Conservation (phyloP, 108 stramenopile species). For the Parietichytrium sp. region DNA sequence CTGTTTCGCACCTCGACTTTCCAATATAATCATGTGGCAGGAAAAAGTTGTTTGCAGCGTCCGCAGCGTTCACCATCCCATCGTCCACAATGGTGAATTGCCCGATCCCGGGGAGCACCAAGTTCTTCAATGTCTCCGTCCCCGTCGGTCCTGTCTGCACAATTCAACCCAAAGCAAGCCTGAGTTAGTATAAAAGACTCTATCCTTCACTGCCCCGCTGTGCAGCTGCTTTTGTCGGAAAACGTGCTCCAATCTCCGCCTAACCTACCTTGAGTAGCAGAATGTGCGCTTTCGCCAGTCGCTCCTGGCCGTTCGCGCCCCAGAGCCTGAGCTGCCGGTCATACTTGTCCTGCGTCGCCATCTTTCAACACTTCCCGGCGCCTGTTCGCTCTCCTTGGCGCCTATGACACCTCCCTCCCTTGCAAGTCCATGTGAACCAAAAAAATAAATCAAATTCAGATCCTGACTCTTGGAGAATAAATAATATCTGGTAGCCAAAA, state of each 20-base stretch:
- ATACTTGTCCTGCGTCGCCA: conserved; percentile 91
- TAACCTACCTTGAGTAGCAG: conserved; percentile 49
- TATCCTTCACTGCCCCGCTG: neutral
- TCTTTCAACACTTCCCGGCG: too few species aligned
- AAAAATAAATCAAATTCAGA: too few species aligned
- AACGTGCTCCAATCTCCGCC: neutral
- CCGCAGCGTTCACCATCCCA: conserved; percentile 47
- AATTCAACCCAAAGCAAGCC: neutral
- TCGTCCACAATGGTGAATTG: conserved; percentile 83
- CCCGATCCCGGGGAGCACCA: conserved; percentile 95
- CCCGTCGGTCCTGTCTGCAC: conserved; percentile 78
- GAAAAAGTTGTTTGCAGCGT: conserved; percentile 73
- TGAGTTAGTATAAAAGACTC: neutral
- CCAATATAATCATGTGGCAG: conserved; percentile 42
- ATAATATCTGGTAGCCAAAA: too few species aligned
- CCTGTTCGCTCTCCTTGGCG: too few species aligned
- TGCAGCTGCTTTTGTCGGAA: too few species aligned
- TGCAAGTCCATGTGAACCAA: too few species aligned
- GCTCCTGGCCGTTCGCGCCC: conserved; percentile 85
- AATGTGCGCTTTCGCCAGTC: conserved; percentile 65
- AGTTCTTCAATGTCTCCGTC: conserved; percentile 95
- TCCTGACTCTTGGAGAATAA: too few species aligned
- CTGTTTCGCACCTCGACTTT: neutral
- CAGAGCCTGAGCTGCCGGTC: conserved; percentile 98
- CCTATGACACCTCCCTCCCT: too few species aligned